These are phyloP conservation scores for Populus tomentosa DNA, from an alignment of 441 rosid species.

Conservation along the genomic window DNA sequence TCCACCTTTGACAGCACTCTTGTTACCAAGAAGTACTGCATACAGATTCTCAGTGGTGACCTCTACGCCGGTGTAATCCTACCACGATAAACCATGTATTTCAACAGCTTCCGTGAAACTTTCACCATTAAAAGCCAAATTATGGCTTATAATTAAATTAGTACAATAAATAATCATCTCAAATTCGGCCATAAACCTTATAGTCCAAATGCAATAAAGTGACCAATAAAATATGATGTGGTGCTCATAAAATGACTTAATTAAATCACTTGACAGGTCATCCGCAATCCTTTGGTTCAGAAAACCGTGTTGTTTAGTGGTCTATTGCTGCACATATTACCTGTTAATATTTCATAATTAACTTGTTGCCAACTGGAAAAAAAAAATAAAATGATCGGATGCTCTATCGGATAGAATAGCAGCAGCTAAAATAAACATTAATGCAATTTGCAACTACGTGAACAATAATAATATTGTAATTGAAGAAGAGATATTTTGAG, in stretches of 20 bases:
- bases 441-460: background rate
- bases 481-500: background rate
- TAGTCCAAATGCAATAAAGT: background rate
- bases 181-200: background rate
- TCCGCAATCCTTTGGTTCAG: background rate
- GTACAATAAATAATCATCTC: background rate
- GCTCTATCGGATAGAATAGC: background rate
- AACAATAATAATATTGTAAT: no score
- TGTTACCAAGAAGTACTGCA: conserved; percentile 83
- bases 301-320: background rate
- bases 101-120: background rate
- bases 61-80: conserved; percentile 74
- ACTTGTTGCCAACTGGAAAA: no score
- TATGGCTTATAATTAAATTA: background rate
- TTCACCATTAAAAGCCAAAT: background rate
- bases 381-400: no score
- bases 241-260: background rate
- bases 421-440: background rate
- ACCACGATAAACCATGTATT: background rate
- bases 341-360: no score
- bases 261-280: background rate
- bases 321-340: background rate
- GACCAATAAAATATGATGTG: no score
- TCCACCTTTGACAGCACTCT: conserved; percentile 67
- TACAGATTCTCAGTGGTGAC: conserved; percentile 71